Percentiles rank a stretch among this genome's conserved stretches.
Evolutionary conservation across 805 yeast species (phyloP).

Genomic region (Candida pseudoglaebosa): DNA sequence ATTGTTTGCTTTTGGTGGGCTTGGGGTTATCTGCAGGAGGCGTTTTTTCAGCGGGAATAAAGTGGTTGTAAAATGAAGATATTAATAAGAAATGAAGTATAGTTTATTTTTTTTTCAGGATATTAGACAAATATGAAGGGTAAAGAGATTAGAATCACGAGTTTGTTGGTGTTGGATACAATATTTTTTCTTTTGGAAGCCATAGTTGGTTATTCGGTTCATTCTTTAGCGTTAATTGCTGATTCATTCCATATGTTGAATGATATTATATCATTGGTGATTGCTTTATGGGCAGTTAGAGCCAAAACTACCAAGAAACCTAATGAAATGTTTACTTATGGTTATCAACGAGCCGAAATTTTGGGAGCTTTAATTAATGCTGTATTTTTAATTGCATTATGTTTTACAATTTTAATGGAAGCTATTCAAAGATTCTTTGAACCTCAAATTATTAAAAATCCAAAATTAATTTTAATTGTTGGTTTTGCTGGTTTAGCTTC

Average conservation of each 20-base stretch:
- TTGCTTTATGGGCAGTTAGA: slow-evolving; percentile 94
- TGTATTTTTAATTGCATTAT: slow-evolving; percentile 85
- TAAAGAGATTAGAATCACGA: slow-evolving; percentile 68
- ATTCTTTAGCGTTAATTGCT: slow-evolving; percentile 90
- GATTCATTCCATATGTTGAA: slow-evolving; percentile 98
- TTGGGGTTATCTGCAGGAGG: not conserved
- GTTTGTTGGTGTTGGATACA: slow-evolving; percentile 73
- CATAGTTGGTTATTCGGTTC: slow-evolving; percentile 83
- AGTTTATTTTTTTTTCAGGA: not conserved
- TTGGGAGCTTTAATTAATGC: slow-evolving; percentile 93
- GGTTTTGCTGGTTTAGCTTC: slow-evolving; percentile 82
- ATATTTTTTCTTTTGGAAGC: slow-evolving; percentile 82
- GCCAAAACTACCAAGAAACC: slow-evolving; percentile 81
- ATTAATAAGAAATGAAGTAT: too few species aligned
- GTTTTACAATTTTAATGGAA: slow-evolving; percentile 88
- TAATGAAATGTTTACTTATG: slow-evolving; percentile 88
- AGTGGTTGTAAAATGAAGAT: too few species aligned
- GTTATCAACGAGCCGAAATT: slow-evolving; percentile 97
- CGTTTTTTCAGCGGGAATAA: not conserved
- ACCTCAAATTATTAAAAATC: slow-evolving; percentile 76
- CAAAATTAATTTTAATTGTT: slow-evolving; percentile 76
- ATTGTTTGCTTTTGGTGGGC: too few species aligned
- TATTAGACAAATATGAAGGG: slow-evolving; percentile 24
- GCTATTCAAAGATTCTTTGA: slow-evolving; percentile 85
- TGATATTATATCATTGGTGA: slow-evolving; percentile 82